Evolutionary conservation across 208 protist species (phyloP).

Genomic region (Wallacemonas sp.): DNA sequence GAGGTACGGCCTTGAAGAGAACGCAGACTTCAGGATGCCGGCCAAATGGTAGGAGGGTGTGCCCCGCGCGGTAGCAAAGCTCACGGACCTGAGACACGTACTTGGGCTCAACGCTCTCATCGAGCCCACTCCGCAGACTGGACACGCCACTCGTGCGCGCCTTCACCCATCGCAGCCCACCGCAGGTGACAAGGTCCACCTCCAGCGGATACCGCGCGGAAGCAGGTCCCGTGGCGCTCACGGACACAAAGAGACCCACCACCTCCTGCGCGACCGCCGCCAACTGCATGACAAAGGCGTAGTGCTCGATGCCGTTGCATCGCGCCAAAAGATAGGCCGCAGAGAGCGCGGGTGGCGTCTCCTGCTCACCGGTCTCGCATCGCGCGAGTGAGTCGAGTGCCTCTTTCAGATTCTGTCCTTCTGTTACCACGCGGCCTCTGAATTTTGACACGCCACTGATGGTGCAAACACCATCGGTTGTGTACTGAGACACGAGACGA

Average conservation of each 20-base stretch:
- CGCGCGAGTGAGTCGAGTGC: neutral
- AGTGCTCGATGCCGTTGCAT: conserved; percentile 33
- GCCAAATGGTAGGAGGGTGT: conserved; percentile 27
- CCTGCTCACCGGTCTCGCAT: neutral
- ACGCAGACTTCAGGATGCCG: conserved; percentile 31
- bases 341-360: conserved; percentile 15
- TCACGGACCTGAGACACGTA: conserved; percentile 24
- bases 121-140: conserved; percentile 23
- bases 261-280: conserved; percentile 39
- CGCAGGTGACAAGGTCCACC: conserved; percentile 59
- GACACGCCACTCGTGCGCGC: conserved; percentile 33
- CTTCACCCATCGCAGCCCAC: conserved; percentile 68
- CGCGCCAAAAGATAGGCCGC: conserved; percentile 25
- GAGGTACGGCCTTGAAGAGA: conserved; percentile 28
- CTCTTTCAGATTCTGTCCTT: conserved; percentile 17
- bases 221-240: conserved; percentile 9
- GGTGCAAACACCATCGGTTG: neutral
- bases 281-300: conserved; percentile 31
- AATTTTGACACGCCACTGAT: conserved; percentile 27
- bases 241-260: conserved; percentile 35
- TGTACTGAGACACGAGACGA: neutral
- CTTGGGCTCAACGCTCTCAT: conserved; percentile 22
- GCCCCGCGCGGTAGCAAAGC: conserved; percentile 22
- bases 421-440: conserved; percentile 22
- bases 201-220: conserved; percentile 20